Conservation (phyloP, 768 basidiomycete genomes). For the Gloeostereum incarnatum region DNA sequence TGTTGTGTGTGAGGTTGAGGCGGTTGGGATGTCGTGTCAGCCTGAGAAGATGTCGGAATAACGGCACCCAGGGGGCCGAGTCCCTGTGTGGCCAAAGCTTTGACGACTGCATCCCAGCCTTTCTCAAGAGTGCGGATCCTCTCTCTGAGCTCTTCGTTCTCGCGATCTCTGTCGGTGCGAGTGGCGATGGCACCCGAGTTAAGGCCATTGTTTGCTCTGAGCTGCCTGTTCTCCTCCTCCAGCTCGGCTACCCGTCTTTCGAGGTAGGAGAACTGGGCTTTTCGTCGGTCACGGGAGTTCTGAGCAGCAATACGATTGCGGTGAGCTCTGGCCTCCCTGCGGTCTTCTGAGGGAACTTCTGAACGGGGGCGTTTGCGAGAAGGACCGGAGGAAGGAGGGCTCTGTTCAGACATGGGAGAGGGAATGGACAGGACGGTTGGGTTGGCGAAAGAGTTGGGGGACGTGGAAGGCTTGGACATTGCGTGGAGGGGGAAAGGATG, state of each 20-base stretch:
- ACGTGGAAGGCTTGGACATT: constrained; percentile 7
- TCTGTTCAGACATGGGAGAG: constrained; percentile 11
- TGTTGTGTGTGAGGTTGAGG: constrained; percentile 1
- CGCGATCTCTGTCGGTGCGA: constrained; percentile 31
- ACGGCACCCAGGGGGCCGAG: constrained; percentile 40
- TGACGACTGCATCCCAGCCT: constrained; percentile 76
- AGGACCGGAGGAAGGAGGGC: constrained; percentile 24
- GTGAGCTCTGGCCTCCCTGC: constrained; percentile 82
- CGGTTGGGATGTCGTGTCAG: background rate
- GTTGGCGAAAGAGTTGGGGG: constrained; percentile 19
- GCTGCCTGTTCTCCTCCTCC: constrained; percentile 75
- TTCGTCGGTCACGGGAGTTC: constrained; percentile 85
- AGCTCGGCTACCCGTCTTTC: constrained; percentile 63
- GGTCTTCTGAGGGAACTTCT: constrained; percentile 58
- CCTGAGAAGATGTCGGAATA: constrained; percentile 7
- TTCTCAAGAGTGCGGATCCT: constrained; percentile 71
- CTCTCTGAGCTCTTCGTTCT: constrained; percentile 71
- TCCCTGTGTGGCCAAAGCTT: constrained; percentile 63
- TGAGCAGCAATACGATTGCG: constrained; percentile 92
- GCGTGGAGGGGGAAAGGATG: background rate
- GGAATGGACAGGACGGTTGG: constrained; percentile 29
- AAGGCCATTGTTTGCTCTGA: constrained; percentile 43
- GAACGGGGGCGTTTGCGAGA: constrained; percentile 72
- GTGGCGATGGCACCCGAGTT: constrained; percentile 16
- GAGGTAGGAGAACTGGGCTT: constrained; percentile 68